Base-by-base conservation (phyloP, 2,329 filamentous ascomycete genomes). In the Claviceps spartinae region DNA sequence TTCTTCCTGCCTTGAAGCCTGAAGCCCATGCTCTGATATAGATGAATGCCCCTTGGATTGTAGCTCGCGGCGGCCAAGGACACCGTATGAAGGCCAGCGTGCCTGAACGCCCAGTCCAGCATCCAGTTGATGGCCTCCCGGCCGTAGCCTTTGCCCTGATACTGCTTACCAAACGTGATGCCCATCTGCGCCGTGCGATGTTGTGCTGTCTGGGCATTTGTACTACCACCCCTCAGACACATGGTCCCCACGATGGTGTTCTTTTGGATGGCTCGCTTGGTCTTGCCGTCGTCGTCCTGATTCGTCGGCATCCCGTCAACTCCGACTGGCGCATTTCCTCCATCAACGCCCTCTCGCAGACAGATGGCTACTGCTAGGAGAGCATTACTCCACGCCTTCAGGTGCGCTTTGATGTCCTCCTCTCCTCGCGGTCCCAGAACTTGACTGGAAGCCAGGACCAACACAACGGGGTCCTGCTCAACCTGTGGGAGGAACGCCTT, bases 21-120 rank as follows among this genome's bases (percentile, higher is more conserved):
- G 54, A 76, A 76, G 0, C 74, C 72, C 4, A 75, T 55, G 50
- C 63, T 63, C 59, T 69, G 59, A 58, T 75, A 76, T 58, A 76
- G 54, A 18, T 63, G 61, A 3, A 65, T 50, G 1, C 70, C 73
- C 1, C 69, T 63, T 37, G 61, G 58, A 53, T 75, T 76, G 57
- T 64, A 76, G 16, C 60, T 67, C 43, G 71, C 68, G 5, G 65
- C 66, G 7, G 60, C 57, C 16, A 76, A 64, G 38, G 60, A 61
- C 34, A 76, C 65, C 9, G 67, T 62, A 55, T 76, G 73, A 62
- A 76, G 55, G 8, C 68, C 69, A 3, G 63, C 70, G 30, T 64
- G 62, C 34, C 55, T 55, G 57, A 76, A 77, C 0, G 68, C 68
- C 66, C 71, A 76, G 46, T 70, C 64, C n/a, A 74, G 56, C 6